Conservation (phyloP, 139 green algal species). For the Coccomyxa sp. region DNA sequence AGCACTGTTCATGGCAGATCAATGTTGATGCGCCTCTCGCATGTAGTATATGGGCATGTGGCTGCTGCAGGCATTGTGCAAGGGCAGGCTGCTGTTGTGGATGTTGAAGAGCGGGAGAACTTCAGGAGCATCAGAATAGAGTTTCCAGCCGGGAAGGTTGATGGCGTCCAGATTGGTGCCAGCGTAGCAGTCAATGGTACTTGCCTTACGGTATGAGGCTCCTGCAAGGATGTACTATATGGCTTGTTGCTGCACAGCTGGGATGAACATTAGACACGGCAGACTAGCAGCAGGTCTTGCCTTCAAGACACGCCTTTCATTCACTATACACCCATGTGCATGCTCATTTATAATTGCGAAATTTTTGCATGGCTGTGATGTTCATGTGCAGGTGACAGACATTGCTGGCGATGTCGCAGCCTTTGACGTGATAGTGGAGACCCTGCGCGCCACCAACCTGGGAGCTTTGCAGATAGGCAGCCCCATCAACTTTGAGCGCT, state of each 20-base stretch:
- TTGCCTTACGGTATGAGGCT: conserved; percentile 77
- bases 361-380: neutral
- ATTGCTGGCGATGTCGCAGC: neutral
- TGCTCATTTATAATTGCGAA: neutral
- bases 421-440: conserved; percentile 95
- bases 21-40: too few species aligned
- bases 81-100: conserved; percentile 57
- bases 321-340: neutral
- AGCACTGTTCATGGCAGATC: too few species aligned
- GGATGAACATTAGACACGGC: neutral
- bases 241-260: neutral
- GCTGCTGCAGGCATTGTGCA: conserved; percentile 85
- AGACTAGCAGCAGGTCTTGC: too few species aligned
- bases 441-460: conserved; percentile 85
- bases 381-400: conserved; percentile 12
- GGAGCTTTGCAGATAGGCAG: conserved; percentile 51
- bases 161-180: conserved; percentile 66
- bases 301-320: neutral
- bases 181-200: conserved; percentile 93
- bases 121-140: conserved; percentile 62
- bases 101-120: conserved; percentile 44
- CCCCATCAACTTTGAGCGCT: conserved; percentile 85
- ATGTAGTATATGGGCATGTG: neutral
- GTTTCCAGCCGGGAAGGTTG: conserved; percentile 56
- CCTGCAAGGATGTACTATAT: neutral